phyloP scores from a whole-genome alignment of 352 stramenopile genomes.

The Phytophthora europaea region DNA sequence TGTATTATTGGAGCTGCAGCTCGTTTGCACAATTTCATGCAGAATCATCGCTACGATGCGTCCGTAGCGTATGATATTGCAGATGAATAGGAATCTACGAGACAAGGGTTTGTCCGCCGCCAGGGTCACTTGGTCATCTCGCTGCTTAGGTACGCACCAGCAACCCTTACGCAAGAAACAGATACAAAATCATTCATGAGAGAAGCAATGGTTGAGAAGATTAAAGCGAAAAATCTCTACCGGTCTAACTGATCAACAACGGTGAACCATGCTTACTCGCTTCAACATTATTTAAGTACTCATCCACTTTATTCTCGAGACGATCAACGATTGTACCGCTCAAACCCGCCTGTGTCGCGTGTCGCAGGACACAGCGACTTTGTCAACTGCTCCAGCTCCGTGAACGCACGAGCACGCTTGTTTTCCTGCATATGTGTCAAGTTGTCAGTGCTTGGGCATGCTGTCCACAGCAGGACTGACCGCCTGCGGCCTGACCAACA shows the following conservation, averaged over 20 bases:
- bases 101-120: not conserved
- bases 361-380: not conserved
- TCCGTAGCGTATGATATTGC: not conserved
- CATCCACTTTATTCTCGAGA: not conserved
- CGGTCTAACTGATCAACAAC: not conserved
- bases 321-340: not conserved
- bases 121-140: not conserved
- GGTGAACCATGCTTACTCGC: not conserved
- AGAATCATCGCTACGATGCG: slow-evolving; percentile 1
- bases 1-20: not conserved
- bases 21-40: slow-evolving; percentile 13
- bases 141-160: not conserved
- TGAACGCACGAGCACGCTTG: not conserved
- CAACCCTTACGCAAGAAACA: not conserved
- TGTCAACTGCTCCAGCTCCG: not conserved
- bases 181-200: not conserved
- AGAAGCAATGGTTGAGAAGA: slow-evolving; percentile 6
- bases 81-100: slow-evolving; percentile 1
- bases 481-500: not conserved
- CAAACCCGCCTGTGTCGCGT: not conserved
- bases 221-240: not conserved
- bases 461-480: not conserved
- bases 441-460: not conserved
- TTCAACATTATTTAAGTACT: not conserved
- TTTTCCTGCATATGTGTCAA: not conserved